Base-by-base conservation (phyloP, 805 yeast species). In the Brettanomyces anomalus region DNA sequence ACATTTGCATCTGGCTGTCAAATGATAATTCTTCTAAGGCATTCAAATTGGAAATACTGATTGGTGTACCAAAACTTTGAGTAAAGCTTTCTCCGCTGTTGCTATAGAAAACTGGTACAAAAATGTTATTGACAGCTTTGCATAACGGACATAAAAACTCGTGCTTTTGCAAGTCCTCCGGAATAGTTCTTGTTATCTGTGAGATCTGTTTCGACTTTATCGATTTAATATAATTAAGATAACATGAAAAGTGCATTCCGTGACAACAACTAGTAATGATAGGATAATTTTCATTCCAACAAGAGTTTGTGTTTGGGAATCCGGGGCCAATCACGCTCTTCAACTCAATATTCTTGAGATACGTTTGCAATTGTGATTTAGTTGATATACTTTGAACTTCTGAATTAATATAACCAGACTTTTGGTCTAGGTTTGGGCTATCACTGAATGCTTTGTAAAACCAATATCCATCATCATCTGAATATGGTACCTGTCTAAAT, bases 101-200 rank as follows among this genome's bases (percentile, higher is more conserved):
- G 3, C 68, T 54, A 77, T 85, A 81, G 31, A 81, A 56, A 1
- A 84, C 67, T 0, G 97, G 98, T 36, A 90, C 64, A 56, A 90
- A 87, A 46, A 82, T 71, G 56, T 90, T 90, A 55, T 83, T 84
- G 37, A 90, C 67, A 0, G 95, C 82, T 46, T 87, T 87, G 66
- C 98, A 90, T 32, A 90, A 70, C 0, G 97, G 97, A 55, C 98
- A 90, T 20, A 85, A 64, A 50, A 85, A 82, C 53, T 89, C 95
- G 6, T 78, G 76, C 44, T 76, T 76, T 24, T 78, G 79, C 11
- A 70, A 62, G 48, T 84, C 78, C 49, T 83, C 95, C 0, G 96
- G 95, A 4, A 80, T 68, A 40, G 89, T 85, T 55, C 95, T 70
- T 0, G 95, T 85, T 30, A 88, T 76, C 55, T 87, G 95, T 15